These are phyloP conservation scores for Alternaria viburni DNA, from an alignment of 2,329 filamentous ascomycete species.

Conservation along the genomic window DNA sequence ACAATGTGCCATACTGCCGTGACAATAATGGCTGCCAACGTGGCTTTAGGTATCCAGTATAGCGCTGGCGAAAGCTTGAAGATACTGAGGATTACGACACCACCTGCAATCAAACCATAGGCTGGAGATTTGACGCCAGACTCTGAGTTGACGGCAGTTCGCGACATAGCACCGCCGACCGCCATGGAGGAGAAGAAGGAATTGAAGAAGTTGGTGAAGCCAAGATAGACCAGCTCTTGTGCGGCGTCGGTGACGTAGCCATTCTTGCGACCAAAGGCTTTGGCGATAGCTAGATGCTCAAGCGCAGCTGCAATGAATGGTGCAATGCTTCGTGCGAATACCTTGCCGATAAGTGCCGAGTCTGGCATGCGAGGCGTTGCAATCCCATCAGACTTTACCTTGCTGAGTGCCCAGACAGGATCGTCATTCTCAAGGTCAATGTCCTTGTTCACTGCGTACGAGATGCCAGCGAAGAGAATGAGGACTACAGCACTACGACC, in stretches of 20 bases:
- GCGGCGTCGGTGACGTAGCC: constrained; percentile 68
- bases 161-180: constrained; percentile 70
- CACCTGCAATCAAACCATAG: constrained; percentile 66
- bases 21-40: constrained; percentile 70
- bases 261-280: constrained; percentile 67
- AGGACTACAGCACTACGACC: constrained; percentile 67
- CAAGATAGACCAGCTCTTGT: constrained; percentile 70
- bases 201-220: constrained; percentile 68
- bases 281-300: constrained; percentile 70
- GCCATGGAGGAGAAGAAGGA: constrained; percentile 70
- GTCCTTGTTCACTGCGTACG: constrained; percentile 66
- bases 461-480: constrained; percentile 67
- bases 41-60: constrained; percentile 72
- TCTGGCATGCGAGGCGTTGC: constrained; percentile 58
- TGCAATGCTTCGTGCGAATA: constrained; percentile 62
- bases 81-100: constrained; percentile 66
- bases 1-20: constrained; percentile 69
- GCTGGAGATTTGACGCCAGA: constrained; percentile 68
- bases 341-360: constrained; percentile 57
- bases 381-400: constrained; percentile 64
- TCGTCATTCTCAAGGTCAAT: constrained; percentile 39
- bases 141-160: constrained; percentile 71
- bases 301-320: constrained; percentile 67
- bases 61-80: constrained; percentile 66
- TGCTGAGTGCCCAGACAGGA: constrained; percentile 64